These are phyloP conservation scores for Pelomyxa schiedti DNA, from an alignment of 78 protist genomes.

Conservation along the genomic window DNA sequence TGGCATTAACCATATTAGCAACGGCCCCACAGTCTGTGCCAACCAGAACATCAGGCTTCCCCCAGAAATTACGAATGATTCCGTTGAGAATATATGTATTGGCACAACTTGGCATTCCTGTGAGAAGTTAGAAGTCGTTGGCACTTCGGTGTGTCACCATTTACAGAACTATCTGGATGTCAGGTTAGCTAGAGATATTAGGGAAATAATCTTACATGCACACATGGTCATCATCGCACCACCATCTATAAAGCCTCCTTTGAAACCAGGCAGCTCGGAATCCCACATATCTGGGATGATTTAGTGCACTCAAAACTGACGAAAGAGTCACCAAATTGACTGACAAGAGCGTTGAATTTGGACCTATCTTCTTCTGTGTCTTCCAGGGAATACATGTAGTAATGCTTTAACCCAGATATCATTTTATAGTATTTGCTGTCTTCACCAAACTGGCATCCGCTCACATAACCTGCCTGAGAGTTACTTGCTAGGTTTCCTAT, in stretches of 20 bases:
- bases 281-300: constrained; percentile 6
- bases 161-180: no score
- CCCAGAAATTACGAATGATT: constrained; percentile 7
- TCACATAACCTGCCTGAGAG: not conserved
- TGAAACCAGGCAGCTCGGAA: not conserved
- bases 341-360: not conserved
- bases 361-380: not conserved
- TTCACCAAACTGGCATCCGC: constrained; percentile 2
- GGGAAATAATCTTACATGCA: constrained; percentile 9
- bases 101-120: constrained; percentile 26
- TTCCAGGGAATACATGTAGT: constrained; percentile 10
- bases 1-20: not conserved
- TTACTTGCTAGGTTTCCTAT: no score
- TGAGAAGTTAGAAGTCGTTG: no score
- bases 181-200: no score
- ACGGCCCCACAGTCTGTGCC: constrained; percentile 22
- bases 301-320: no score
- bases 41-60: constrained; percentile 8
- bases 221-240: constrained; percentile 17
- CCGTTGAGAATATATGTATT: not conserved
- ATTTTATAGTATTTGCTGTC: constrained; percentile 5
- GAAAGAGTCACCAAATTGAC: no score
- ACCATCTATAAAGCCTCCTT: not conserved
- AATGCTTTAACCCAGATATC: constrained; percentile 17
- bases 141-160: no score